Evolutionary conservation across 2,329 filamentous ascomycete species (phyloP), one percentile per base, ranked within the genome.

Genomic region (Colletotrichum australisinense): DNA sequence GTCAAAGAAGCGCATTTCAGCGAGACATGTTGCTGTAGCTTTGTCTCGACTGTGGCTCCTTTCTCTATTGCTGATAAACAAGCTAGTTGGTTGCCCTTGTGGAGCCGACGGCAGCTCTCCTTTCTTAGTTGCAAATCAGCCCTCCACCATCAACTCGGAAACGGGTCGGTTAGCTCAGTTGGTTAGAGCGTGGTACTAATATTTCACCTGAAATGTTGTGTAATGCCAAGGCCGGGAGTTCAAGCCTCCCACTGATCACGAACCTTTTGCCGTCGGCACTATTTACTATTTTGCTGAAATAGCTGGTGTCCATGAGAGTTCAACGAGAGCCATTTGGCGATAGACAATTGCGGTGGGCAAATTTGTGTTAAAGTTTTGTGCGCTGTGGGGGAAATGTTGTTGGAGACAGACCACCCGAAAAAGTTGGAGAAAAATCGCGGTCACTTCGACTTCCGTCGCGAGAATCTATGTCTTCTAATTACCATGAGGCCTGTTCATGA

Each of bases 171-270:
- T 72, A 72, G 66, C 70, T 72, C 69, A 72, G 69, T 72, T 72
- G 69, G 69, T 72, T 69, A 69, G 69, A 72, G 69, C 69, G 69
- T 72, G 69, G 69, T 72, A 72, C 69, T 72, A 72, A 72, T 72
- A 72, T 63, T 53, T 64, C 66, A 72, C 4, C 59, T 14, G 59
- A 55, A 53, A 69, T 72, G 59, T 72, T 60, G 30, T 19, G 69
- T 69, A 60, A 72, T 72, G 69, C 69, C 69, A 72, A 72, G 66
- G 69, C 42, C 69, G 69, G 66, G 69, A 72, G 69, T 72, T 72
- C 69, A 72, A 72, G 66, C 69, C 69, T 72, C 69, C 66, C 69
- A 72, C 69, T 72, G 70, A 72, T 72, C 70, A 72, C 2, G 0
- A 1, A 0, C 11, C 1, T 60, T 72, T 69, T 59, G 30, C 1